Conservation (phyloP, 768 basidiomycete species). For the Naematelia aurantialba region DNA sequence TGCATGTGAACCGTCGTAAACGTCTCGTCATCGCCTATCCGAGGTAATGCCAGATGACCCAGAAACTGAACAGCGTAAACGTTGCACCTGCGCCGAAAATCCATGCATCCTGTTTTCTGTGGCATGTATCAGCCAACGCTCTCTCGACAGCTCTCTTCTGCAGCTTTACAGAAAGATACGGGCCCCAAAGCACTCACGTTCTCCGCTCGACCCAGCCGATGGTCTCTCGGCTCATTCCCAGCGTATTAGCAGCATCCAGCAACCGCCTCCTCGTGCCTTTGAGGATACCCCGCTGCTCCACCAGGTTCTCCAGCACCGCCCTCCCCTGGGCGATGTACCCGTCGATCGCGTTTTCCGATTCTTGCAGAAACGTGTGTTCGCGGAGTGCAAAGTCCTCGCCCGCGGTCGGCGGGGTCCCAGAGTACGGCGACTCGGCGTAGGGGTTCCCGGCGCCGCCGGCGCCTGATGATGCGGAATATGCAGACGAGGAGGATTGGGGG, state of each 20-base stretch:
- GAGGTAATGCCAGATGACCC: constrained; percentile 84
- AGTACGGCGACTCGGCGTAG: not conserved
- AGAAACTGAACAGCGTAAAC: constrained; percentile 90
- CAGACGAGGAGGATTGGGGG: constrained; percentile 56
- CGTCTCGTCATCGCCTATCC: constrained; percentile 51
- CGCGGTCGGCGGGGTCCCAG: constrained; percentile 49
- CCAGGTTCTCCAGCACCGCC: constrained; percentile 83
- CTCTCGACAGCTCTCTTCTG: not conserved
- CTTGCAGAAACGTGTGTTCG: constrained; percentile 85
- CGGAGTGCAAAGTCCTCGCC: constrained; percentile 75
- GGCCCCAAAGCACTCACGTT: constrained; percentile 63
- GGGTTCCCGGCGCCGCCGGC: not conserved
- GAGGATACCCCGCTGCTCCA: constrained; percentile 86
- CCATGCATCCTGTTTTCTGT: constrained; percentile 89
- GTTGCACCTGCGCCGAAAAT: constrained; percentile 82
- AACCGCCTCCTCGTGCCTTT: constrained; percentile 84
- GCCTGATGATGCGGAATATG: too few relatives aligned
- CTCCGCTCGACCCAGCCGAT: constrained; percentile 96
- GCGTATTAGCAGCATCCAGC: constrained; percentile 84
- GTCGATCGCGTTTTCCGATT: constrained; percentile 75
- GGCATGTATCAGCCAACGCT: constrained; percentile 6
- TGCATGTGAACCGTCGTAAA: too few relatives aligned
- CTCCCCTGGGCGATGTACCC: constrained; percentile 88
- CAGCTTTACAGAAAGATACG: too few relatives aligned
- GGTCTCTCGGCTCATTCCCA: constrained; percentile 88